phyloP scores from a whole-genome alignment of 2,329 filamentous ascomycete species.

The Aspergillus amoenus region DNA sequence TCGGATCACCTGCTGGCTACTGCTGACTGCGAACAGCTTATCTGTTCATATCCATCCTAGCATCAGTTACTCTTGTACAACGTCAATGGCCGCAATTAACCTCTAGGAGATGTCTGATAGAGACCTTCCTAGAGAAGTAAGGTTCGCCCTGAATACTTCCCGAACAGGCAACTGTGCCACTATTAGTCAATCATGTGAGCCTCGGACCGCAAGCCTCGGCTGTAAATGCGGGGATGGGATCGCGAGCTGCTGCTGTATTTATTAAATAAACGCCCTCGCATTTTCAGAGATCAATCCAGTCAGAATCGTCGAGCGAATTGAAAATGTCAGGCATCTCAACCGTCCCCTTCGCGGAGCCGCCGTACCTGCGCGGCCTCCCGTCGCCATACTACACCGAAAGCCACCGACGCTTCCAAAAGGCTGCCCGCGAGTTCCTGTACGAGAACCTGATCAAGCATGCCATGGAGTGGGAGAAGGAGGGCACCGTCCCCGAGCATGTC shows the following conservation, averaged over 20 bases:
- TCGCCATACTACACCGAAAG: constrained; percentile 69
- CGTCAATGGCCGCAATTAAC: no score
- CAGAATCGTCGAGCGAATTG: background rate
- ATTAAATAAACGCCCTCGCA: background rate
- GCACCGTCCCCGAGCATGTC: constrained; percentile 62
- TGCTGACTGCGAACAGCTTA: no score
- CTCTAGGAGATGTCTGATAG: no score
- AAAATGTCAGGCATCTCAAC: constrained; percentile 8
- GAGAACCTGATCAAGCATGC: constrained; percentile 63
- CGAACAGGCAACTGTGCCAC: no score
- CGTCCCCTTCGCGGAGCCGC: constrained; percentile 71
- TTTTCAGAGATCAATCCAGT: no score
- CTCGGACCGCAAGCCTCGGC: background rate
- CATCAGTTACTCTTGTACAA: no score
- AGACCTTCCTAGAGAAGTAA: no score
- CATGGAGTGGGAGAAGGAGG: constrained; percentile 68
- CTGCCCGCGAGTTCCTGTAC: constrained; percentile 64
- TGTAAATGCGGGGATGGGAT: background rate
- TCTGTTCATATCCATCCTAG: no score
- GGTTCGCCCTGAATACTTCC: no score
- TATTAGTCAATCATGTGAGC: background rate
- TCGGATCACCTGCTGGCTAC: no score
- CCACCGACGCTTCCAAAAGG: constrained; percentile 66
- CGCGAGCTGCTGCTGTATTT: background rate
- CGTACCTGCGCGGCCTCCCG: constrained; percentile 68